Conservation (phyloP, 2,329 filamentous ascomycete genomes). For the Seiridium unicorne region DNA sequence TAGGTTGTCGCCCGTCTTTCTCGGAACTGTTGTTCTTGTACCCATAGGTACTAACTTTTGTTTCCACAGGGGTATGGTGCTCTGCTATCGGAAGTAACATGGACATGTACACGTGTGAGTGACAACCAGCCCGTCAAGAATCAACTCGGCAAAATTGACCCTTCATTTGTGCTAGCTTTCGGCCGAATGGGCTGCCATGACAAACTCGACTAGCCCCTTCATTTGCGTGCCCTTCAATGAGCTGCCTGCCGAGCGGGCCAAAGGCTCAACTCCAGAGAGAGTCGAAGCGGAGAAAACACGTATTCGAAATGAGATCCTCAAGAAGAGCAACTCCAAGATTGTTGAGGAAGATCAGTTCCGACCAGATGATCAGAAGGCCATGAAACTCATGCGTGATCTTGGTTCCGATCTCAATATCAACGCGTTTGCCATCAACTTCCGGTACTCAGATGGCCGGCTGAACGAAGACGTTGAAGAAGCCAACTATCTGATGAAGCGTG, state of each 20-base stretch:
- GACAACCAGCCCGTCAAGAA: too few species aligned
- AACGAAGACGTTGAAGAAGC: conserved; percentile 45
- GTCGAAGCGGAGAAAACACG: conserved; percentile 34
- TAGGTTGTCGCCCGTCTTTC: neutral
- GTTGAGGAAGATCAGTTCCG: conserved; percentile 23
- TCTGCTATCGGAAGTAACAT: conserved; percentile 40
- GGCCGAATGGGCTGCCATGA: conserved; percentile 39
- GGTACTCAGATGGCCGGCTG: conserved; percentile 31
- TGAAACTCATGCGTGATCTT: conserved; percentile 36
- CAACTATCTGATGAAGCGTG: conserved; percentile 44
- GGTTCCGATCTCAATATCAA: conserved; percentile 49
- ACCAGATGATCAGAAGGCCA: conserved; percentile 27
- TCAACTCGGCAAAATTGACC: too few species aligned
- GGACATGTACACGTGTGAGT: conserved; percentile 38
- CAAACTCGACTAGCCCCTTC: conserved; percentile 30
- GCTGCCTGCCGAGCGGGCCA: conserved; percentile 31
- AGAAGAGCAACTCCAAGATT: conserved; percentile 34
- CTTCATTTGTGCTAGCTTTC: conserved; percentile 26
- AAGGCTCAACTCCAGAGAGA: conserved; percentile 18
- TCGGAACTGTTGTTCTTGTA: too few species aligned
- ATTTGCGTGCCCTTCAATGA: conserved; percentile 41
- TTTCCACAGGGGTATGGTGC: conserved; percentile 34
- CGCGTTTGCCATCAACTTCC: conserved; percentile 42
- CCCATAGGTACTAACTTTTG: too few species aligned
- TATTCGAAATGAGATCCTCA: conserved; percentile 36